Conservation (phyloP, 495 filamentous ascomycete genomes). For the Letharia lupina region DNA sequence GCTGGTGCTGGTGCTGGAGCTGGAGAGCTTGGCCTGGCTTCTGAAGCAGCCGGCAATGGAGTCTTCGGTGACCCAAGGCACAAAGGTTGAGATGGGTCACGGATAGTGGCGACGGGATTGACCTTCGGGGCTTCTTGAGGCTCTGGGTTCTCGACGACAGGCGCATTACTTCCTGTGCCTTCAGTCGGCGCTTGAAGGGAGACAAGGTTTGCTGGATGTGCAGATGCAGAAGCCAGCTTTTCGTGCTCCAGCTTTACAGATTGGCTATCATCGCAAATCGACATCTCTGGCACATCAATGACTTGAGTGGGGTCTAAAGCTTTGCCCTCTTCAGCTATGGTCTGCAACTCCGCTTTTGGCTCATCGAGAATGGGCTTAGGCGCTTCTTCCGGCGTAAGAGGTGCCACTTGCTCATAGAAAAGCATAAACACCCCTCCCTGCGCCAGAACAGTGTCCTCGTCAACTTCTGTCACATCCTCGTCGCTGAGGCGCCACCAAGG, state of each 20-base stretch:
- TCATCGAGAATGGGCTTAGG: neutral
- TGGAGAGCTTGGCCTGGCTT: neutral
- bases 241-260: neutral
- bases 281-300: neutral
- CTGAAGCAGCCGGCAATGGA: neutral
- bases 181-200: neutral
- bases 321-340: neutral
- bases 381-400: neutral
- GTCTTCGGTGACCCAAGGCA: neutral
- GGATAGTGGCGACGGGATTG: neutral
- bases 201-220: neutral
- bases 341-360: neutral
- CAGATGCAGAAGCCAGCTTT: neutral
- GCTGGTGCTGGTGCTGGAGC: neutral
- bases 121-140: neutral
- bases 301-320: neutral
- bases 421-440: constrained; percentile 94
- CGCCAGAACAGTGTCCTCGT: constrained; percentile 61
- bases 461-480: constrained; percentile 65
- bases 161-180: neutral
- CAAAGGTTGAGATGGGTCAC: neutral
- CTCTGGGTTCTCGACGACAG: neutral
- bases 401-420: constrained; percentile 62
- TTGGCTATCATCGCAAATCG: neutral
- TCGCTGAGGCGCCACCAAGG: constrained; percentile 84